These are phyloP conservation scores for Metarhizium humberi DNA, from an alignment of 2,329 filamentous ascomycete genomes.

Conservation along the genomic window DNA sequence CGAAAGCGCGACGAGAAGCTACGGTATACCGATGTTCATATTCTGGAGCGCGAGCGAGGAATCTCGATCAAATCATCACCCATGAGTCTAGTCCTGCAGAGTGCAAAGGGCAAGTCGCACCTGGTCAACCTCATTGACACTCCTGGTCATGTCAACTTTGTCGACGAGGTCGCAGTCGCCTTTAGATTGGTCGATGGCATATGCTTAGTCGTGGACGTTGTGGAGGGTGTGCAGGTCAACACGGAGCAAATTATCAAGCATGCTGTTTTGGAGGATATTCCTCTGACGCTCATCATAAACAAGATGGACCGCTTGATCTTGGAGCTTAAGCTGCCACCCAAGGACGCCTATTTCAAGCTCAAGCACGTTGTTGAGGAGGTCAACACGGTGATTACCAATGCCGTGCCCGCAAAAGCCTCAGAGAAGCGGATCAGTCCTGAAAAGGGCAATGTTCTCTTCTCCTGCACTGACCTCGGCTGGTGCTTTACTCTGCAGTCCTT, in stretches of 20 bases:
- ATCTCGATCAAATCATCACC: slow-evolving; percentile 87
- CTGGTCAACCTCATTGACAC: slow-evolving; percentile 93
- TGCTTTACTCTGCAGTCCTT: slow-evolving; percentile 93
- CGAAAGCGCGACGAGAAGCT: slow-evolving; percentile 81
- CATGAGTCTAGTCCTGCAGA: slow-evolving; percentile 86
- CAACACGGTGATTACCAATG: slow-evolving; percentile 88
- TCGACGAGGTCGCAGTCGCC: slow-evolving; percentile 88
- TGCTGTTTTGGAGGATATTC: slow-evolving; percentile 80
- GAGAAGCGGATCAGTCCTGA: slow-evolving; percentile 80
- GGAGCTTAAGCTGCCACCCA: slow-evolving; percentile 87
- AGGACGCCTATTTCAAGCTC: slow-evolving; percentile 96
- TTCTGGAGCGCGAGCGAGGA: slow-evolving; percentile 81
- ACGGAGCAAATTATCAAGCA: slow-evolving; percentile 97
- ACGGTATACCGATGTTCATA: slow-evolving; percentile 86
- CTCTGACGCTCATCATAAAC: slow-evolving; percentile 85
- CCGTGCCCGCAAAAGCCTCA: slow-evolving; percentile 71
- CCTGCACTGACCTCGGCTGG: slow-evolving; percentile 90
- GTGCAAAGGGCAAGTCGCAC: slow-evolving; percentile 87
- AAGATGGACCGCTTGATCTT: slow-evolving; percentile 95
- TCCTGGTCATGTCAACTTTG: slow-evolving; percentile 96
- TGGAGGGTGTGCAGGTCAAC: slow-evolving; percentile 98
- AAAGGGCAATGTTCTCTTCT: slow-evolving; percentile 96
- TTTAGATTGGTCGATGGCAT: slow-evolving; percentile 84
- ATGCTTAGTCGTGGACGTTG: slow-evolving; percentile 87
- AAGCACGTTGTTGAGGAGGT: slow-evolving; percentile 99